Evolutionary conservation across 805 yeast genomes (phyloP).

Genomic region (Saccharomycopsis sp.): DNA sequence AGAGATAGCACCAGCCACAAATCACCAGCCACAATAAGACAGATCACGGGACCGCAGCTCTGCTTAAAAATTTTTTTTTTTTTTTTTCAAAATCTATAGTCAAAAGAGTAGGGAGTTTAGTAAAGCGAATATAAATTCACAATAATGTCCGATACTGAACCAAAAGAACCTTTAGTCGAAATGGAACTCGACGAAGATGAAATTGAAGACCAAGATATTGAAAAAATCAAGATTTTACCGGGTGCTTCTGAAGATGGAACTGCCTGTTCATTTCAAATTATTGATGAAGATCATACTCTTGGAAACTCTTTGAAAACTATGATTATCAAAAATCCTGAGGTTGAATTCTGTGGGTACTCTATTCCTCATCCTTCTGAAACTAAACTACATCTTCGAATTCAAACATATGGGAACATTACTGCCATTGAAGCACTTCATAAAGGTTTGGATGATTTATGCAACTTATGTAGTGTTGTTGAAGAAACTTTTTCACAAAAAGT

Average conservation of each 20-base stretch:
- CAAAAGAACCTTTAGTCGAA: background rate
- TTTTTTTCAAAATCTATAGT: background rate
- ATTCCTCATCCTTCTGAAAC: constrained; percentile 97
- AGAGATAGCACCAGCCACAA: too few relatives aligned
- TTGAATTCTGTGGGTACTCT: constrained; percentile 96
- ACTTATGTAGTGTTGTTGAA: constrained; percentile 76
- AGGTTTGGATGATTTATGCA: constrained; percentile 78
- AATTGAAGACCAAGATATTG: constrained; percentile 21
- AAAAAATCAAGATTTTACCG: constrained; percentile 35
- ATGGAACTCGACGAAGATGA: constrained; percentile 16
- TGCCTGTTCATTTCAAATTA: constrained; percentile 87
- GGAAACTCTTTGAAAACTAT: constrained; percentile 91
- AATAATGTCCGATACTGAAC: background rate
- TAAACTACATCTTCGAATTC: constrained; percentile 81
- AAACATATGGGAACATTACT: constrained; percentile 76
- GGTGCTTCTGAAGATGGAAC: constrained; percentile 91
- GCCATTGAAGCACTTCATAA: constrained; percentile 90
- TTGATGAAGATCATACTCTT: constrained; percentile 91
- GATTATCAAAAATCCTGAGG: constrained; percentile 96
- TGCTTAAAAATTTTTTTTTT: background rate
- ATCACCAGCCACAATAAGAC: too few relatives aligned
- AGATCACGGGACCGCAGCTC: too few relatives aligned
- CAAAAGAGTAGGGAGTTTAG: background rate
- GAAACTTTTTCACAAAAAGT: constrained; percentile 63
- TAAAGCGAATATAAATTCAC: background rate